phyloP scores from a whole-genome alignment of 2,329 filamentous ascomycete genomes.

The Epichloe sibirici region DNA sequence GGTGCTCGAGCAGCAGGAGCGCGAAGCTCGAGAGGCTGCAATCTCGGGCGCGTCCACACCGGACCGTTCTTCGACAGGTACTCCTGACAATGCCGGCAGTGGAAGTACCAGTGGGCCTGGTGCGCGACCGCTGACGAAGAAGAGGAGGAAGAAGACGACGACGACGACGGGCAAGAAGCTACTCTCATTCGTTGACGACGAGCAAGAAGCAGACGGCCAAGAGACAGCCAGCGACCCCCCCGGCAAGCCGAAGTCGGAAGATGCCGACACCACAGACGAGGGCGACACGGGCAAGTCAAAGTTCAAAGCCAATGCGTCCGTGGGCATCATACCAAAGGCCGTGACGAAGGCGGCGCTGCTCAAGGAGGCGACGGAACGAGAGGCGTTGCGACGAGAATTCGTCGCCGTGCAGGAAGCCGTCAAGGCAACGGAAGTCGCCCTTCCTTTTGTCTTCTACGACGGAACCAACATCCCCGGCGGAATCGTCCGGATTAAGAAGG shows the following conservation, averaged over 20 bases:
- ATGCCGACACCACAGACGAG: constrained; percentile 14
- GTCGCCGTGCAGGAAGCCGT: constrained; percentile 71
- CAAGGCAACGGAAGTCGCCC: constrained; percentile 76
- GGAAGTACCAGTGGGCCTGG: constrained; percentile 15
- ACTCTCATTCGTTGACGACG: constrained; percentile 52
- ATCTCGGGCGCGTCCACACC: constrained; percentile 34
- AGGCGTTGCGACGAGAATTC: constrained; percentile 73
- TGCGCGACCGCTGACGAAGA: constrained; percentile 15
- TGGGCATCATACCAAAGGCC: constrained; percentile 55
- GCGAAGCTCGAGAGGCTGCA: constrained; percentile 57
- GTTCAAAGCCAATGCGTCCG: constrained; percentile 49
- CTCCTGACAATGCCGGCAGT: constrained; percentile 31
- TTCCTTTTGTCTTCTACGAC: constrained; percentile 96
- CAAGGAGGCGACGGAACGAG: constrained; percentile 66
- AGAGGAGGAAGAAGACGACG: constrained; percentile 33
- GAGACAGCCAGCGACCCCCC: constrained; percentile 6
- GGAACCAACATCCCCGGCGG: constrained; percentile 83
- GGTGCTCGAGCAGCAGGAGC: constrained; percentile 81
- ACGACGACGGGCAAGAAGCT: constrained; percentile 34
- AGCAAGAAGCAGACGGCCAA: constrained; percentile 44
- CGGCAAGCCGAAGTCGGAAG: constrained; percentile 3
- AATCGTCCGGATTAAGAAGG: constrained; percentile 77
- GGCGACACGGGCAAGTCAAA: constrained; percentile 21
- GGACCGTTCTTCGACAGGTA: constrained; percentile 35
- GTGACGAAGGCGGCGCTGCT: constrained; percentile 61